Base-by-base conservation (phyloP, 176 grass and related monocot species). In the Rhipidocladum racemiflorum region DNA sequence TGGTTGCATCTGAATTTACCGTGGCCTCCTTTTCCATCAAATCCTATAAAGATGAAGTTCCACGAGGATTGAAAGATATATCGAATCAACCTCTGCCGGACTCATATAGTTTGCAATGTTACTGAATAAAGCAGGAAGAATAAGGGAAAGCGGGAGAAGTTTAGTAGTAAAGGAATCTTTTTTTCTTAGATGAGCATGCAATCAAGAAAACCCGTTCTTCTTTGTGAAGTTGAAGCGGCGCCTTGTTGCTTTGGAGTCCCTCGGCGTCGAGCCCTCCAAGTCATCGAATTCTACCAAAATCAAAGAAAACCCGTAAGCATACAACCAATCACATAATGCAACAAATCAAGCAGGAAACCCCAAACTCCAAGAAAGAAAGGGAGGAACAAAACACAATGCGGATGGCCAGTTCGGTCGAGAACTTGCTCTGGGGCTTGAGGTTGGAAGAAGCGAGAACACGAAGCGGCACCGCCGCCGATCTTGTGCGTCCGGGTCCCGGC, bases 21-120 rank as follows among this genome's bases (percentile, higher is more conserved):
- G 7, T 98, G 88, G 46, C 83, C 85, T 61, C 95, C 95, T 91
- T 95, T 98, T 82, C 95, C 95, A 86, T 98, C 95, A 77, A 98
- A 98, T 64, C 95, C 92, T 15, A 98, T 85, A 65, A 98, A 98
- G 83, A 98, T 83, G 89, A 98, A 98, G 63, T 98, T 98, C n/a
- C 23, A 98, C 90, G 69, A 90, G 95, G 65, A 98, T 63, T 4
- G 95, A 84, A 57, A 95, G 79, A 82, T 98, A 98, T 84, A 98
- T 85, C 7, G 92, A 98, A 83, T 95, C 92, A 56, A 98, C 85
- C 73, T 93, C 87, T 17, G 92, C 45, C 16, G 95, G 85, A 48
- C 78, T 91, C 87, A 98, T 88, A 82, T 95, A 95, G 72, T 76
- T 91, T 44, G 90, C 92, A 80, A 98, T 84, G 38, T 88, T 93